These are phyloP conservation scores for Carex kokanica DNA, from an alignment of 176 grass and related monocot species.

Conservation along the genomic window DNA sequence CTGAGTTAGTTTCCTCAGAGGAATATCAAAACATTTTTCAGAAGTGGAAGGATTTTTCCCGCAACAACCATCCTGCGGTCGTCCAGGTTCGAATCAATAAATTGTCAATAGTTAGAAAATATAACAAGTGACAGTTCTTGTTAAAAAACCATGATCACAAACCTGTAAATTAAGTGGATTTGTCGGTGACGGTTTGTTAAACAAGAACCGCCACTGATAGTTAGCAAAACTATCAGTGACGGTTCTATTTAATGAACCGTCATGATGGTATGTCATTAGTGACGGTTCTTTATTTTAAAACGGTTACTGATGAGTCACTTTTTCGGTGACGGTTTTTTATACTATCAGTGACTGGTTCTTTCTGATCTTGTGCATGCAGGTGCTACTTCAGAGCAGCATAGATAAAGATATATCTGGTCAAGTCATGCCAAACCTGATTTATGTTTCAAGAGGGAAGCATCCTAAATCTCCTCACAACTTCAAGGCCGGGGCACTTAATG, in stretches of 20 bases:
- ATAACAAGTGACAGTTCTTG: no score
- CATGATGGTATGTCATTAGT: no score
- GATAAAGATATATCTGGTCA: constrained; percentile 26
- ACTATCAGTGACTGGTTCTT: no score
- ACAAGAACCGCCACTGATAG: no score
- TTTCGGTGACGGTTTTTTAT: background rate
- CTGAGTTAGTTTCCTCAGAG: background rate
- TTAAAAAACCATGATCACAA: no score
- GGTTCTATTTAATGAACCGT: no score
- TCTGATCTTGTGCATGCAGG: background rate
- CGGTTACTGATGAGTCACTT: background rate
- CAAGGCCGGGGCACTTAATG: constrained; percentile 44
- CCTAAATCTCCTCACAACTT: constrained; percentile 36
- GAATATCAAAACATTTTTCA: constrained; percentile 24
- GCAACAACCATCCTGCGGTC: constrained; percentile 31
- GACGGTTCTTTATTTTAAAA: no score
- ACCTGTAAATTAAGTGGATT: no score
- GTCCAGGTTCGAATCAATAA: constrained; percentile 17
- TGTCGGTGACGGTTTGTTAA: no score
- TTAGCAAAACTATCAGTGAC: no score
- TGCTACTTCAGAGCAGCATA: constrained; percentile 32
- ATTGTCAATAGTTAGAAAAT: no score
- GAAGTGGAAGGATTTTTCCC: constrained; percentile 34
- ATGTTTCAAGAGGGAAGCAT: constrained; percentile 44
- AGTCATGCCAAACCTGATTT: constrained; percentile 38